Evolutionary conservation across 2,329 filamentous ascomycete species (phyloP), one percentile per base, ranked within the genome.

Genomic region (Colletotrichum australisinense): DNA sequence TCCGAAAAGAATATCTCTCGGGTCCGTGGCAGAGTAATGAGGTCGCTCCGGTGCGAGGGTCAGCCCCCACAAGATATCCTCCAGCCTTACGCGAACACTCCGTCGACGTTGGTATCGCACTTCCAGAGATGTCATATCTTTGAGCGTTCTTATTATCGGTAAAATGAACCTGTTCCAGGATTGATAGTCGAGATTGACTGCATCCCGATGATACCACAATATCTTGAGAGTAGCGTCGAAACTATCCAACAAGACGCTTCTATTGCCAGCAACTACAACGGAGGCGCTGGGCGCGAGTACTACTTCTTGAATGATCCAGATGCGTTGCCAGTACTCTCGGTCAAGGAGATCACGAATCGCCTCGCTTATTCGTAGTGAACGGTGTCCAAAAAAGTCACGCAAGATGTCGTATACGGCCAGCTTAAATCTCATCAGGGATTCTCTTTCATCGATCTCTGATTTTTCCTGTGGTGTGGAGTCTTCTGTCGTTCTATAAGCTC

Each of bases 231-330:
- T 38, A 3, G 75, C 69, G 6, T 75, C 73, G 14, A 76, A 76
- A 16, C 46, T 9, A 0, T 75, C 66, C 0, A 77, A 38, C 7
- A 63, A 32, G 26, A 75, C 56, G 2, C 9, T 49, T 11, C 66
- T 73, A 12, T n/a, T 22, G 2, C 79, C 79, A 38, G 78, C 79
- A 49, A 79, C 77, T 9, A 7, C 28, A 28, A 80, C 77, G 7
- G 28, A 62, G 19, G 77, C 73, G 0, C 56, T 14, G 3, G 28
- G 66, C 0, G 79, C 78, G 28, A 79, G 77, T 28, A 75, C 74
- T 12, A 81, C 74, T 64, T 82, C 80, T 64, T 81, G 80, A 5
- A 81, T 76, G 11, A 81, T 76, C 79, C 81, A 82, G 0, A 84
- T 56, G 38, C 82, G 74, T 8, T 63, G 76, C 83, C 81, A 83